A percentile compares a stretch with the other conserved stretches of the same genome.
phyloP scores from a whole-genome alignment of 2,329 filamentous ascomycete species.

The Stachybotrys chartarum region DNA sequence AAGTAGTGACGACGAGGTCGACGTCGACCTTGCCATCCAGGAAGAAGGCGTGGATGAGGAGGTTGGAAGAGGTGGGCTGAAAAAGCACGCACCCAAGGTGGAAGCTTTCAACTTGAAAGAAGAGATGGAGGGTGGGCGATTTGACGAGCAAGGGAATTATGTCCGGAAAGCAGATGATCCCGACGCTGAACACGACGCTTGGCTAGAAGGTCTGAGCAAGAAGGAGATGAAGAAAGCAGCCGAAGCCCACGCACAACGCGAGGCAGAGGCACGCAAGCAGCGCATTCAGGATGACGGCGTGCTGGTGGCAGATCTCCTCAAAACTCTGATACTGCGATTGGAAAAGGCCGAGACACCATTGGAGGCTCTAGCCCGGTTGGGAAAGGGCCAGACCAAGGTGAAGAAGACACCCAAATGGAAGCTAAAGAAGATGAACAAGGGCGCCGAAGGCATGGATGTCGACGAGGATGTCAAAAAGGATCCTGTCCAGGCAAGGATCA shows the following conservation, averaged over 20 bases:
- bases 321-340: constrained; percentile 62
- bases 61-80: constrained; percentile 81
- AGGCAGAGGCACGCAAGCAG: constrained; percentile 65
- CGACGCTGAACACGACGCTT: constrained; percentile 83
- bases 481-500: constrained; percentile 61
- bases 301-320: constrained; percentile 66
- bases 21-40: constrained; percentile 61
- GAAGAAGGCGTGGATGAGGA: constrained; percentile 81
- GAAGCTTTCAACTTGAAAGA: constrained; percentile 92
- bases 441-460: constrained; percentile 60
- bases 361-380: constrained; percentile 78
- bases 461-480: constrained; percentile 50
- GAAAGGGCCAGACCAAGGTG: constrained; percentile 57
- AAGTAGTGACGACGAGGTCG: constrained; percentile 57
- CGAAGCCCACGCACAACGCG: constrained; percentile 78
- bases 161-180: constrained; percentile 84
- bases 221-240: constrained; percentile 87
- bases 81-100: constrained; percentile 86
- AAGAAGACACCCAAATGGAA: constrained; percentile 58
- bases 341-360: constrained; percentile 79
- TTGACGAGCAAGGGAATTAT: constrained; percentile 87
- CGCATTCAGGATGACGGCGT: constrained; percentile 69
- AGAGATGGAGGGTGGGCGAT: constrained; percentile 87
- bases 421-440: constrained; percentile 58
- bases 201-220: constrained; percentile 88